These are phyloP conservation scores for Cornus controversa DNA, from an alignment of 148 eudicot species.

Conservation along the genomic window DNA sequence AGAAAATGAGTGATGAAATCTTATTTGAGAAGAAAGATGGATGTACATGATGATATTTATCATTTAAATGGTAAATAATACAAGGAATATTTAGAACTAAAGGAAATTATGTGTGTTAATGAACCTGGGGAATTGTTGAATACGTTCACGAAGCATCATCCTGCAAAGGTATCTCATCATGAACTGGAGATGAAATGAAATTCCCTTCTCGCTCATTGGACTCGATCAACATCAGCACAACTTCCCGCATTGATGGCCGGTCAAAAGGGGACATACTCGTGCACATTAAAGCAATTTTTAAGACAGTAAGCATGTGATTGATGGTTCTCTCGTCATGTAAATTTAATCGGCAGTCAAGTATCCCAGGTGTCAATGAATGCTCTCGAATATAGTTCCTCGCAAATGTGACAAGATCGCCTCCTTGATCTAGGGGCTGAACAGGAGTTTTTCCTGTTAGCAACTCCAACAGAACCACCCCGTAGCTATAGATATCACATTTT, in stretches of 20 bases:
- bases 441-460: slow-evolving; percentile 85
- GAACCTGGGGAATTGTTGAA: slow-evolving; percentile 10
- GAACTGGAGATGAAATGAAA: slow-evolving; percentile 40
- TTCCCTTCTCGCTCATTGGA: slow-evolving; percentile 57
- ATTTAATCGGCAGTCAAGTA: slow-evolving; percentile 68
- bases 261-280: slow-evolving; percentile 76
- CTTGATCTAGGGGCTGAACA: slow-evolving; percentile 85
- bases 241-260: slow-evolving; percentile 90
- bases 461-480: slow-evolving; percentile 92
- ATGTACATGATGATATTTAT: slow-evolving; percentile 29
- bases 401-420: slow-evolving; percentile 87
- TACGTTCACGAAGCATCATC: slow-evolving; percentile 42
- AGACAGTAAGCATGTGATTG: slow-evolving; percentile 76
- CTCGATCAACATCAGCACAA: slow-evolving; percentile 80
- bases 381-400: slow-evolving; percentile 56
- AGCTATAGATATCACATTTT: slow-evolving; percentile 96
- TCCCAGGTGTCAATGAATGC: slow-evolving; percentile 58
- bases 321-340: slow-evolving; percentile 45
- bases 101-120: slow-evolving; percentile 16
- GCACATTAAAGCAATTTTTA: slow-evolving; percentile 84
- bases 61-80: slow-evolving; percentile 16
- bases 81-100: slow-evolving; percentile 31
- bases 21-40: slow-evolving; percentile 4
- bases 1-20: slow-evolving; percentile 11
- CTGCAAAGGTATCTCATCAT: slow-evolving; percentile 48